A percentile compares a stretch with the other conserved stretches of the same genome.
Conservation (phyloP, 2,329 filamentous ascomycete genomes). For the Parastagonospora avenae region DNA sequence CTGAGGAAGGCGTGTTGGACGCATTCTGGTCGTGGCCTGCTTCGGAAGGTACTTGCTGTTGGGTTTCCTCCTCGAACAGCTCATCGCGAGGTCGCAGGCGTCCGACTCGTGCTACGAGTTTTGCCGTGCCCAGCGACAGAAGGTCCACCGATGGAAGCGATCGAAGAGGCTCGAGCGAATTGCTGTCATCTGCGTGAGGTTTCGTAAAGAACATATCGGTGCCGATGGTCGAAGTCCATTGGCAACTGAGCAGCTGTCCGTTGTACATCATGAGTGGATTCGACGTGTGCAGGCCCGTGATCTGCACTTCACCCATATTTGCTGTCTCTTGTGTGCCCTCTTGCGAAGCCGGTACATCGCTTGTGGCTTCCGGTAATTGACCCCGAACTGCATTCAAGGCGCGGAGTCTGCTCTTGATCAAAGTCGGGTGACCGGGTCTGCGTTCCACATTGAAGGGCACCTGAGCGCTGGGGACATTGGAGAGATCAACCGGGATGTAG, state of each 20-base stretch:
- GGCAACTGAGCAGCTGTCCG: constrained; percentile 76
- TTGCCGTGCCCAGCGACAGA: constrained; percentile 70
- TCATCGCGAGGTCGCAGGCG: constrained; percentile 54
- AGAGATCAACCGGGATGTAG: constrained; percentile 66
- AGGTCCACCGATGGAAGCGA: constrained; percentile 68
- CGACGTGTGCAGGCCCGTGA: constrained; percentile 78
- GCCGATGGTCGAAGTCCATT: constrained; percentile 82
- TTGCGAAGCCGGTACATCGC: constrained; percentile 15
- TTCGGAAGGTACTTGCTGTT: constrained; percentile 2
- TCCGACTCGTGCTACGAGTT: constrained; percentile 71
- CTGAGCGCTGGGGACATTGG: constrained; percentile 41
- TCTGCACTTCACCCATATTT: constrained; percentile 64
- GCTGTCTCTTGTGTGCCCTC: constrained; percentile 14
- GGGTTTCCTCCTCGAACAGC: constrained; percentile 14
- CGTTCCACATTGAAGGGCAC: constrained; percentile 20
- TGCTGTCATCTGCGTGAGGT: constrained; percentile 27
- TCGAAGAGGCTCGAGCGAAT: constrained; percentile 50
- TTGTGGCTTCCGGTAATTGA: constrained; percentile 12
- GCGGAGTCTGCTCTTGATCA: constrained; percentile 36
- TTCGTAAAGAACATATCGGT: constrained; percentile 76
- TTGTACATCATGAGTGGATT: constrained; percentile 82
- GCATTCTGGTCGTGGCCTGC: neutral
- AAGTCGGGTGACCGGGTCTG: constrained; percentile 28
- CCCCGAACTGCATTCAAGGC: constrained; percentile 31
- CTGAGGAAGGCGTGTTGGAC: neutral